A percentile compares a stretch with the other conserved stretches of the same genome.
Conservation (phyloP, 2,329 filamentous ascomycete genomes). For the Neofusicoccum sp. region DNA sequence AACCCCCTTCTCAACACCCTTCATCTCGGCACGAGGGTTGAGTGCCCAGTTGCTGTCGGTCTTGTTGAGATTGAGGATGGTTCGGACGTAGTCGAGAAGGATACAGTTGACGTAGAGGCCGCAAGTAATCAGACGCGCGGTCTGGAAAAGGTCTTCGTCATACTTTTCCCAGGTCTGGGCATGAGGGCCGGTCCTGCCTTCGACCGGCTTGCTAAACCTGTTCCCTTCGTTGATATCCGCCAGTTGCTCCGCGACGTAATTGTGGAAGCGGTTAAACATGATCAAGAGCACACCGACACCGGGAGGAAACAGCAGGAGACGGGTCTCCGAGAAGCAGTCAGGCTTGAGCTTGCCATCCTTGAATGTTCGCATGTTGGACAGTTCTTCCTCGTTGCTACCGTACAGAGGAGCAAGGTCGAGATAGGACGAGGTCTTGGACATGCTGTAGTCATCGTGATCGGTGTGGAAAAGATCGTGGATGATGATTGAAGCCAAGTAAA, state of each 20-base stretch:
- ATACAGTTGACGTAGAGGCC: constrained; percentile 56
- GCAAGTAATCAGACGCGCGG: constrained; percentile 51
- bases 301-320: constrained; percentile 64
- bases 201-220: constrained; percentile 66
- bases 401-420: constrained; percentile 73
- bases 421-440: constrained; percentile 69
- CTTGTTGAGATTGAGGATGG: constrained; percentile 60
- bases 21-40: constrained; percentile 70
- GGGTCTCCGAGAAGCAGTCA: constrained; percentile 66
- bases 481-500: constrained; percentile 70
- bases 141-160: constrained; percentile 53
- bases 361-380: constrained; percentile 63
- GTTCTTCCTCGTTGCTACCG: constrained; percentile 66
- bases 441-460: constrained; percentile 60
- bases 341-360: constrained; percentile 68
- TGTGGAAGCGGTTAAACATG: constrained; percentile 76
- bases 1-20: constrained; percentile 65
- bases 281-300: constrained; percentile 67
- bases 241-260: constrained; percentile 76
- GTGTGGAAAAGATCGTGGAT: constrained; percentile 65
- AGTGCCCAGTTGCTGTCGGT: constrained; percentile 77
- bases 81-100: constrained; percentile 54
- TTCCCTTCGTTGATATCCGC: constrained; percentile 82
- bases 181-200: constrained; percentile 6
- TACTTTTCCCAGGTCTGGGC: constrained; percentile 35